Evolutionary conservation across 805 yeast species (phyloP).

Genomic region (Hanseniaspora mollemarum): DNA sequence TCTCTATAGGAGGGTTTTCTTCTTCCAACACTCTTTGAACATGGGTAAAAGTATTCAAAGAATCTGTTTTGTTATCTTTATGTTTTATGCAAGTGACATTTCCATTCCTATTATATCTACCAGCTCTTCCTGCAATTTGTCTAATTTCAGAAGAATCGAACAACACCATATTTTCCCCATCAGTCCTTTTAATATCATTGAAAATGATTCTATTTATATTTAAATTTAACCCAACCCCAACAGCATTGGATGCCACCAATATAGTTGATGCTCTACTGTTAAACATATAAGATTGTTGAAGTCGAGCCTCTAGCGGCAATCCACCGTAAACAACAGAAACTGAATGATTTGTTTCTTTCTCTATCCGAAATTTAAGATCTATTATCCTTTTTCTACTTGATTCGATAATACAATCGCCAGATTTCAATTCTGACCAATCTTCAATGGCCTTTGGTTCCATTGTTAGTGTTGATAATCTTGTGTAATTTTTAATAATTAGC

Average conservation of each 20-base stretch:
- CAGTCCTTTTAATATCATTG: conserved; percentile 53
- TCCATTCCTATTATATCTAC: conserved; percentile 43
- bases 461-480: conserved; percentile 60
- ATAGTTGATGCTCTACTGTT: conserved; percentile 70
- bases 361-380: conserved; percentile 57
- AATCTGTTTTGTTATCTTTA: conserved; percentile 49
- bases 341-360: conserved; percentile 45
- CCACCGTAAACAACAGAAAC: conserved; percentile 94
- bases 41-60: conserved; percentile 33
- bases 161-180: conserved; percentile 43
- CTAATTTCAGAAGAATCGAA: conserved; percentile 60
- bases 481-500: conserved; percentile 55
- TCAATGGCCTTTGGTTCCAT: conserved; percentile 37
- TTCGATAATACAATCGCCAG: conserved; percentile 84
- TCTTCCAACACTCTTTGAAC: conserved; percentile 40
- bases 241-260: conserved; percentile 91
- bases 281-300: conserved; percentile 68
- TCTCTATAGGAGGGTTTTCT: conserved; percentile 41
- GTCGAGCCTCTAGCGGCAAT: conserved; percentile 86
- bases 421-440: conserved; percentile 31
- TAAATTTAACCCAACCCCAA: conserved; percentile 93
- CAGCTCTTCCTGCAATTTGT: conserved; percentile 96
- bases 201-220: conserved; percentile 73
- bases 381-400: conserved; percentile 69
- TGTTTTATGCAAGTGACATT: conserved; percentile 23